Evolutionary conservation across 177 flowering plant genomes (phyloP), one percentile per base, ranked within the genome.

Genomic region (Vitis hybrid): DNA sequence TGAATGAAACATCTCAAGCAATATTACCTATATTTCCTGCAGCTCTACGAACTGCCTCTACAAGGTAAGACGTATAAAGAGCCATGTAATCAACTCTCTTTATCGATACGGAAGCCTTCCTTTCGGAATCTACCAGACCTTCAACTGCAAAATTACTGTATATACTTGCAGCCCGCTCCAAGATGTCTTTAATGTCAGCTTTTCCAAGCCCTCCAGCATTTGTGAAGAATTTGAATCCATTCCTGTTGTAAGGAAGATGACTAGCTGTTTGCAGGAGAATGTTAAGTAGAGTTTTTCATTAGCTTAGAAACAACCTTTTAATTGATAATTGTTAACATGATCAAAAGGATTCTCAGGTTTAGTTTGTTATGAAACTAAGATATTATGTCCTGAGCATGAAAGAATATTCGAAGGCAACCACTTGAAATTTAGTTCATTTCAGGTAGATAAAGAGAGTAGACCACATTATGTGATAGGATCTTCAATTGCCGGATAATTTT

Each of bases 181-280:
- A 71, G 48, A 96, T 93, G 67, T 93, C 88, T 77, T 88, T 93
- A 50, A 96, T 96, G 78, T 96, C 99, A 77, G 84, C 74, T 75
- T 96, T 96, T 62, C 97, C 98, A 62, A 96, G 88, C 56, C 99
- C 98, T 72, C 97, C 98, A 81, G 87, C 87, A 82, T 74, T 86
- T 4, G 99, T 93, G 79, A 95, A 95, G 82, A 95, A 93, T 66
- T 95, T 95, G 76, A 95, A 87, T 18, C 99, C 99, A 84, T 95
- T 95, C 62, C 99, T 80, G 78, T 95, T 93, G 82, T 82, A 95
- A 40, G 99, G 99, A 74, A 95, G 95, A 89, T 95, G 99, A 80
- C 99, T 95, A 56, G 99, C 99, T 96, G 93, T 75, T 72, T 61
- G 70, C 50, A 78, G 52, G 70, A 50, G 32, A 9, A 67, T 7